Evolutionary conservation across 768 basidiomycete genomes (phyloP), one percentile per base, ranked within the genome.

Genomic region (Lyophyllum decastes): DNA sequence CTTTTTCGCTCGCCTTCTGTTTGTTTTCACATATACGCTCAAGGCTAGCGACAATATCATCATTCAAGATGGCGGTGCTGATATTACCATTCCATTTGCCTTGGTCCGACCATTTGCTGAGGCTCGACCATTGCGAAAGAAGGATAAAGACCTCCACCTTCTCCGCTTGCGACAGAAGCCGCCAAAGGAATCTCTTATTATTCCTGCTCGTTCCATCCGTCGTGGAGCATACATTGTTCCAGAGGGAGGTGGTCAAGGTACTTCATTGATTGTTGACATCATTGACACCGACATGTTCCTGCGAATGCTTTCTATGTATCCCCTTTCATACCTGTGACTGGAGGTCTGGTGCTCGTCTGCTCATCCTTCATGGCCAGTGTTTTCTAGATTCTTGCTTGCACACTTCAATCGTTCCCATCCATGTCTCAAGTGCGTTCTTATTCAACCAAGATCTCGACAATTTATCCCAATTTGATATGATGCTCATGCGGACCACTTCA

Each of bases 261-360:
- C n/a, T n/a, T n/a, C n/a, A n/a, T n/a, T 38, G 7, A 59, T 74
- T 10, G 54, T 69, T 34, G 71, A 76, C 55, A 41, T 62, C 9
- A 33, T 69, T 6, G 73, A 75, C 59, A 48, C 52, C 17, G 72
- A 75, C 50, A 69, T 70, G 68, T 71, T 68, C 19, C 46, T 68
- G 16, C 47, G 59, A 1, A 52, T 60, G 22, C 30, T 47, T 2
- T 19, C 25, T 25, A 59, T 59, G 53, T 59, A 43, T 26, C 58
- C 58, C 34, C 47, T 38, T 26, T 16, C 30, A 33, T 5, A 33
- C 30, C n/a, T n/a, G n/a, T n/a, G n/a, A n/a, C n/a, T n/a, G n/a
- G n/a, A n/a, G n/a, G n/a, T n/a, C n/a, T n/a, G n/a, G n/a, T n/a
- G n/a, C n/a, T n/a, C n/a, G n/a, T n/a, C n/a, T n/a, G n/a, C n/a